Conservation (phyloP, 2,329 filamentous ascomycete genomes). For the Periglandula ipomoeae region DNA sequence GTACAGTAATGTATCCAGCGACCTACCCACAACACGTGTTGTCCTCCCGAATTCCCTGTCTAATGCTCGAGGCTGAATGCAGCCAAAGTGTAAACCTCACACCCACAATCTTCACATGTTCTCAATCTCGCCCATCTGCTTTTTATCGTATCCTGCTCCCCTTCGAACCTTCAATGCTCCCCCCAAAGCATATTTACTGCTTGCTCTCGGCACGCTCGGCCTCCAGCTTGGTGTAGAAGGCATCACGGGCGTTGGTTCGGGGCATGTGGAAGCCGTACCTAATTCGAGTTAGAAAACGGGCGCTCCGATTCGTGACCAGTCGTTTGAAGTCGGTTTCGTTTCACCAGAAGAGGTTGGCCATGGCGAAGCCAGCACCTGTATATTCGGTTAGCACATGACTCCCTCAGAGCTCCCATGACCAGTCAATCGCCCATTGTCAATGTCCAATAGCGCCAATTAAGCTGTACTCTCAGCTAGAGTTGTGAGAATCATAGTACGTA, state of each 20-base stretch:
- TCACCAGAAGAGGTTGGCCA: conserved; percentile 49
- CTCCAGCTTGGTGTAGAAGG: conserved; percentile 50
- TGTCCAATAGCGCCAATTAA: too few species aligned
- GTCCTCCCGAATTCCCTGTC: conserved; percentile 10
- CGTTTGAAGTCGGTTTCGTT: too few species aligned
- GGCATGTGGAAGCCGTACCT: conserved; percentile 57
- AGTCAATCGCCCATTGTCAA: neutral
- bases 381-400: conserved; percentile 23
- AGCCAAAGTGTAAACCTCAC: conserved; percentile 3
- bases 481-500: conserved; percentile 28
- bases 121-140: neutral
- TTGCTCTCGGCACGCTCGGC: conserved; percentile 37
- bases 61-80: conserved; percentile 3
- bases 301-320: too few species aligned
- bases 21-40: conserved; percentile 16
- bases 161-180: neutral
- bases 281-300: conserved; percentile 6
- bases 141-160: too few species aligned
- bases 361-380: conserved; percentile 42
- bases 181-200: conserved; percentile 12
- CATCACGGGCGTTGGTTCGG: conserved; percentile 48
- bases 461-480: too few species aligned
- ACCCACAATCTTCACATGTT: neutral
- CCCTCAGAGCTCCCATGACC: conserved; percentile 1
- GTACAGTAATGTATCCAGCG: conserved; percentile 16